phyloP scores from a whole-genome alignment of 1,284 basidiomycete genomes.

The Microbotryum lychnidis-dioicae region DNA sequence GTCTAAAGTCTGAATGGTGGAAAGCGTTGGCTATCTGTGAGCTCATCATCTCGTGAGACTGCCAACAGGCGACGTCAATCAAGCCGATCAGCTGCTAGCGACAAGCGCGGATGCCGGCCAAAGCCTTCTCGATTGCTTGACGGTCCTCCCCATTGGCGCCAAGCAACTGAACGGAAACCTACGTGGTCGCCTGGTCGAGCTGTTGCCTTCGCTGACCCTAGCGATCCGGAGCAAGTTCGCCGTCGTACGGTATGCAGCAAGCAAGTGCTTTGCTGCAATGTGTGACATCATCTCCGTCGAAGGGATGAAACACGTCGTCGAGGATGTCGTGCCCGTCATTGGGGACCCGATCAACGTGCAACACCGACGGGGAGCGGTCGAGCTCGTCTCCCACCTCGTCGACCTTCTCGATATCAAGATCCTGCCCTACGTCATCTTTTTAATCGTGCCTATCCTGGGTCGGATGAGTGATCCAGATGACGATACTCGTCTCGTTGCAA shows the following conservation, averaged over 20 bases:
- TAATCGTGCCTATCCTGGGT: slow-evolving; percentile 91
- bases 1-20: slow-evolving; percentile 35
- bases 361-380: slow-evolving; percentile 82
- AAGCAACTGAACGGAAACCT: slow-evolving; percentile 66
- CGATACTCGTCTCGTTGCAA: slow-evolving; percentile 81
- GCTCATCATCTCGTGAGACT: neutral
- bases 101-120: slow-evolving; percentile 53
- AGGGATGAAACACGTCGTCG: slow-evolving; percentile 81
- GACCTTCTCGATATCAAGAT: slow-evolving; percentile 87
- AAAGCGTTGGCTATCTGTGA: neutral
- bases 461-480: slow-evolving; percentile 95
- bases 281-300: slow-evolving; percentile 76
- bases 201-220: slow-evolving; percentile 67
- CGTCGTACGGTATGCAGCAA: slow-evolving; percentile 79
- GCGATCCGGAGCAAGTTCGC: slow-evolving; percentile 76
- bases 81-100: slow-evolving; percentile 44
- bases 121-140: slow-evolving; percentile 85
- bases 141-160: slow-evolving; percentile 74
- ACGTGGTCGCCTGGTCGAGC: slow-evolving; percentile 57
- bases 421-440: slow-evolving; percentile 92
- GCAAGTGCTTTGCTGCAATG: slow-evolving; percentile 76
- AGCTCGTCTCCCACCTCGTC: slow-evolving; percentile 85
- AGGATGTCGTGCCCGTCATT: slow-evolving; percentile 74
- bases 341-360: slow-evolving; percentile 67
- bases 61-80: slow-evolving; percentile 32